A percentile compares a stretch with the other conserved stretches of the same genome.
Conservation (phyloP, 352 stramenopile species). For the Globisporangium lucens region DNA sequence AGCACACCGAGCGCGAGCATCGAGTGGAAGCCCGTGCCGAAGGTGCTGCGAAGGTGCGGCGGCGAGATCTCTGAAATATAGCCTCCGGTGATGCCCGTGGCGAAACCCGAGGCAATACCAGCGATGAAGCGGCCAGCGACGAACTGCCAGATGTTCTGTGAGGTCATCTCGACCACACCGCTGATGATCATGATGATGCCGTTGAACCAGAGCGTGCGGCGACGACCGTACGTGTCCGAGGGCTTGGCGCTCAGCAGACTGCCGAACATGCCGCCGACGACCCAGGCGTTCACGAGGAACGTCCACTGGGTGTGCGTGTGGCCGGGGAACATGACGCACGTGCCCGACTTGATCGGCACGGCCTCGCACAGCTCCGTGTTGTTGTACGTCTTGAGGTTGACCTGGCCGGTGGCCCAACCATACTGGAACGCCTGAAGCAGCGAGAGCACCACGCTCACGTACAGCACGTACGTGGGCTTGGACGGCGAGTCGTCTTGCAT, state of each 20-base stretch:
- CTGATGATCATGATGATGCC: constrained; percentile 18
- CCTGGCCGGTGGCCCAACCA: constrained; percentile 49
- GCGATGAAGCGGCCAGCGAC: constrained; percentile 30
- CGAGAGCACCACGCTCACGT: constrained; percentile 28
- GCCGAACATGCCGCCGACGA: constrained; percentile 46
- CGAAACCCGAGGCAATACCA: constrained; percentile 47
- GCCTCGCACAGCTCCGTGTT: constrained; percentile 43
- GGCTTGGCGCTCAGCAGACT: constrained; percentile 32
- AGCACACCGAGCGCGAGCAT: constrained; percentile 41
- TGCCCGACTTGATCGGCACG: constrained; percentile 24
- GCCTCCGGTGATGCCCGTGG: constrained; percentile 34
- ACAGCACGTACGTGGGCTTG: constrained; percentile 26
- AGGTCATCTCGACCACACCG: constrained; percentile 18
- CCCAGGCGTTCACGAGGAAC: constrained; percentile 47
- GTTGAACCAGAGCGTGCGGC: constrained; percentile 25
- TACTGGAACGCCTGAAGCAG: constrained; percentile 51
- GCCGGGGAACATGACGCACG: constrained; percentile 36
- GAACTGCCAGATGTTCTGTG: constrained; percentile 23
- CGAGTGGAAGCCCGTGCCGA: constrained; percentile 34
- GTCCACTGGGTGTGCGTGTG: constrained; percentile 43
- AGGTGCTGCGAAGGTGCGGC: constrained; percentile 33
- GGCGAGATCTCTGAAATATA: constrained; percentile 54
- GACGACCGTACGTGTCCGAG: constrained; percentile 37
- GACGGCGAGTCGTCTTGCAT: constrained; percentile 5
- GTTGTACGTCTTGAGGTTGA: constrained; percentile 65